Base-by-base conservation (phyloP, 805 yeast genomes). In the Saccharomycopsis fibuligera region DNA sequence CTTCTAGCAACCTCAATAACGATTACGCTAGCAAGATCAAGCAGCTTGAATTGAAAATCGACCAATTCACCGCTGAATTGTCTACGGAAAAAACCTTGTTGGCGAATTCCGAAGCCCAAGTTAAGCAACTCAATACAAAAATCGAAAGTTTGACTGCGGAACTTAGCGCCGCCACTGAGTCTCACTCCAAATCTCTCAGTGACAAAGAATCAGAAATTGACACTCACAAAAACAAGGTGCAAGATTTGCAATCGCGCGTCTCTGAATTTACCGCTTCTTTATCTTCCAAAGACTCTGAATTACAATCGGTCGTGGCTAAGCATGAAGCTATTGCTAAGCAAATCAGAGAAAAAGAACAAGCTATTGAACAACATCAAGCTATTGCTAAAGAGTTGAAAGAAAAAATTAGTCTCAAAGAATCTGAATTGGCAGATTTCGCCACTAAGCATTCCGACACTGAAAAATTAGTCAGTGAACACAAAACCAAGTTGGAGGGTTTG, bases 11-110 rank as follows among this genome's bases (percentile, higher is more conserved):
- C n/a, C 5, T 8, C 14, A 48, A 23, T 35, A 25, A 23, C 12
- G 39, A 25, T 2, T 30, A 42, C 36, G 30, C 17, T 22, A 35
- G 2, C n/a, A 21, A 41, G 24, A 31, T 44, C 6, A 36, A 44
- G 33, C 14, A 46, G 25, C 25, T 45, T 3, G 19, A 25, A 14
- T 37, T 44, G 16, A 35, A 17, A 22, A 36, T 50, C 19, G 54
- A 48, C 24, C 36, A 50, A 29, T 33, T 42, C 4, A 39, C 41
- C 27, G 54, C 54, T 30, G 54, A 50, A 14, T 16, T 50, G 9
- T n/a, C 51, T 25, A 27, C 40, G 9, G 54, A 47, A 30, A 50
- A 38, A 21, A 42, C 51, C 19, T 40, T 44, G 44, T 27, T 39
- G 19, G 12, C 30, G 16, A 22, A 40, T 5, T 25, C 44, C 17